Evolutionary conservation across 2,329 filamentous ascomycete species (phyloP).

Genomic region (Knufia fluminis): DNA sequence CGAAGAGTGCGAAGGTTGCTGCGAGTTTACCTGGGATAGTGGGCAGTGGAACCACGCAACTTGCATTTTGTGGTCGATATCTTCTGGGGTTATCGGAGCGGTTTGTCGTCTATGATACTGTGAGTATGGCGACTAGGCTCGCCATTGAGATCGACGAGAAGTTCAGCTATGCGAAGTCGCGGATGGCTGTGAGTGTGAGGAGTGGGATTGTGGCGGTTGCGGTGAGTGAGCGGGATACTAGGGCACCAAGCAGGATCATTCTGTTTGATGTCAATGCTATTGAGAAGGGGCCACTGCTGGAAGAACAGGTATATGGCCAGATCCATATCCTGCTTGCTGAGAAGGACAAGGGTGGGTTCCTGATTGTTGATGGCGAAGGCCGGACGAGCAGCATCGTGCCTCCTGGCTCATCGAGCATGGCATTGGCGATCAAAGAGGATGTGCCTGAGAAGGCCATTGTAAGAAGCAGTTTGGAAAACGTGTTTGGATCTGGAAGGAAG

Average conservation of each 20-base stretch:
- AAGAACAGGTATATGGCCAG: neutral
- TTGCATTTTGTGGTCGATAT: slow-evolving; percentile 63
- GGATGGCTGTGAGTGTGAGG: slow-evolving; percentile 14
- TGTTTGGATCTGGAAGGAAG: slow-evolving; percentile 1
- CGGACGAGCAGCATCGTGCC: neutral
- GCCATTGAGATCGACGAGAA: slow-evolving; percentile 8
- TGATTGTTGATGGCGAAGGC: slow-evolving; percentile 1
- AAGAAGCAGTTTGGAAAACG: slow-evolving; percentile 4
- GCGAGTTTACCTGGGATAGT: slow-evolving; percentile 60
- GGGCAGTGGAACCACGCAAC: slow-evolving; percentile 53
- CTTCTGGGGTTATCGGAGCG: slow-evolving; percentile 66
- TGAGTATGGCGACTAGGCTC: slow-evolving; percentile 32
- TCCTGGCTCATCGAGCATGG: neutral
- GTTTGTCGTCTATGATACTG: slow-evolving; percentile 73
- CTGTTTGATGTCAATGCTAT: neutral
- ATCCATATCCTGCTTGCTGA: slow-evolving; percentile 6
- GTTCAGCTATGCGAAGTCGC: neutral
- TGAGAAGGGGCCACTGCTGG: neutral
- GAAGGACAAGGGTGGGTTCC: slow-evolving; percentile 1
- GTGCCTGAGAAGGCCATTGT: neutral
- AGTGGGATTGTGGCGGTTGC: slow-evolving; percentile 17
- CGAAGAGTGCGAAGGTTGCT: slow-evolving; percentile 56
- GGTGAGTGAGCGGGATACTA: slow-evolving; percentile 5
- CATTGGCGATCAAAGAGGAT: neutral
- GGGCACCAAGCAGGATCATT: neutral